Conservation (phyloP, 805 yeast genomes). For the Myxozyma nipponensis region DNA sequence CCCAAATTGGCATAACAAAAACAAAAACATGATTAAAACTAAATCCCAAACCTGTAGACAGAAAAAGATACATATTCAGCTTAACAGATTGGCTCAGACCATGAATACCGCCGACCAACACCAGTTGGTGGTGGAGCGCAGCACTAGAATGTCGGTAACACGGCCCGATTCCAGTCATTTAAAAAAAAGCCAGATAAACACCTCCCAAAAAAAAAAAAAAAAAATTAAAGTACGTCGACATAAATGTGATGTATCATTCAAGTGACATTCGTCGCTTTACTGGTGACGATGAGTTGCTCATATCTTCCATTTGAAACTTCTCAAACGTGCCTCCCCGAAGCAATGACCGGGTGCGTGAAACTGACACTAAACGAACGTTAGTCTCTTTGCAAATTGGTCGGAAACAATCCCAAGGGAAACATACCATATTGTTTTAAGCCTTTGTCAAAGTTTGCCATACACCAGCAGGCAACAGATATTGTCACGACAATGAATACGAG, state of each 20-base stretch:
- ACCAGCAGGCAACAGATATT: conserved; percentile 33
- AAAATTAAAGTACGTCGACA: not conserved
- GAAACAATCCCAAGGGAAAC: not conserved
- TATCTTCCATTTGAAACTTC: not conserved
- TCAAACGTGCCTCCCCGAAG: not conserved
- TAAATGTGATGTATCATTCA: conserved; percentile 1
- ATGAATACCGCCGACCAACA: no score
- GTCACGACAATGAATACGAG: conserved; percentile 41
- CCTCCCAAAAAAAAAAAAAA: not conserved
- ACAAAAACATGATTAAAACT: no score
- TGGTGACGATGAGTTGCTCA: not conserved
- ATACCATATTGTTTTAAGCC: conserved; percentile 31
- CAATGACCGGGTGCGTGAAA: not conserved
- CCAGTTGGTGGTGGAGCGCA: no score
- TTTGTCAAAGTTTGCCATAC: conserved; percentile 33
- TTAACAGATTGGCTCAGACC: no score
- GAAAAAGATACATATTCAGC: no score
- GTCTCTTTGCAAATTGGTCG: no score
- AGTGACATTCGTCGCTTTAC: conserved; percentile 13
- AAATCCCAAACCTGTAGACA: no score
- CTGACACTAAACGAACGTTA: not conserved
- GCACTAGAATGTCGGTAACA: no score
- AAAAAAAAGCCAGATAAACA: no score
- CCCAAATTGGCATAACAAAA: no score
- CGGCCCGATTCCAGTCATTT: no score